Evolutionary conservation across 805 yeast genomes (phyloP), one percentile per base, ranked within the genome.

Genomic region (Monosporozyma yasuniensis): DNA sequence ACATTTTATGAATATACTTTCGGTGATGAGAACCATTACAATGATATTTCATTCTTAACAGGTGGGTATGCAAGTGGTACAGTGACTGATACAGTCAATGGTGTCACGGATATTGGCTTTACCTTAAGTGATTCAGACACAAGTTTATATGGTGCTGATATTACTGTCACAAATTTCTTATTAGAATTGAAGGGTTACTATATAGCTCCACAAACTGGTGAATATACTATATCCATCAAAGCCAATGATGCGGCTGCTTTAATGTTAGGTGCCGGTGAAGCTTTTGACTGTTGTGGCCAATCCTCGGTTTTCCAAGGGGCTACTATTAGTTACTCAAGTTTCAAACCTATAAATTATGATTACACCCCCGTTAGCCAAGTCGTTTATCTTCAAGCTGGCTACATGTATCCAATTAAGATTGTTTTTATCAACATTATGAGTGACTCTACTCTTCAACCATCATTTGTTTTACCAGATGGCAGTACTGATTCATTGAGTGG

Each of bases 241-340:
- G 59, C 61, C 23, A 72, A 69, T 58, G 72, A 69, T 54, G 55
- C 59, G 16, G 67, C 56, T 14, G 53, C 58, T 52, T 55, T 68
- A 19, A 57, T 57, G 47, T 44, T 68, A 51, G 72, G 68, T 46
- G 46, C 53, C 42, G 55, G 56, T 23, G 56, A 54, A 49, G 71
- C 68, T 4, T 68, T 65, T 42, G 57, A 52, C 19, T 69, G 72
- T 56, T 69, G 73, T 56, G 50, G 55, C 8, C 50, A 50, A 42
- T 22, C 42, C 27, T 12, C 4, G 8, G 4, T 6, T 9, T 22
- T 7, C 27, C 18, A 25, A 3, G 16, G 18, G 16, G 11, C 4
- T 12, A 12, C 18, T 7, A 22, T 19, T 23, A 16, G 14, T 23
- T 11, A 25, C 27, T 41, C 44, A 23, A 41, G 25, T 21, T 8